Conservation (phyloP, 73 alveolate species). For the Uronychia binucleata region DNA sequence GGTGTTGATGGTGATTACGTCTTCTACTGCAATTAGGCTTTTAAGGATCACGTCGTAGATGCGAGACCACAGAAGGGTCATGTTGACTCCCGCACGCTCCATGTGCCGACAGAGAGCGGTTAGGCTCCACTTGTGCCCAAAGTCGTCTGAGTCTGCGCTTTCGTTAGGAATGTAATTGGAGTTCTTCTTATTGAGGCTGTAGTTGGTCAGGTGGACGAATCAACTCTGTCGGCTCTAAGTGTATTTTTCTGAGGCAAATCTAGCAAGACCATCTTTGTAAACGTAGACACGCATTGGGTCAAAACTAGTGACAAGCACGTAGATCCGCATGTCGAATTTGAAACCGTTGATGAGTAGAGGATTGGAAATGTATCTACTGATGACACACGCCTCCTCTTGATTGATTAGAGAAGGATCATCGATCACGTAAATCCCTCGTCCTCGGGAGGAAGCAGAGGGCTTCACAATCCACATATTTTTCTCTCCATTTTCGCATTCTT, state of each 20-base stretch:
- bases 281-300: slow-evolving; percentile 77
- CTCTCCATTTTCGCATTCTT: neutral
- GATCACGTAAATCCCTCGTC: slow-evolving; percentile 27
- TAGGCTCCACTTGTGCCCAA: slow-evolving; percentile 86
- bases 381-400: too few species aligned
- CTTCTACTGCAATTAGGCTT: slow-evolving; percentile 53
- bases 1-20: slow-evolving; percentile 41
- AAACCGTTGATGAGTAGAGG: slow-evolving; percentile 78
- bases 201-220: slow-evolving; percentile 89
- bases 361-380: slow-evolving; percentile 64
- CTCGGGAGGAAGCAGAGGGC: slow-evolving; percentile 21
- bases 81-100: slow-evolving; percentile 59
- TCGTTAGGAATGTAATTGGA: slow-evolving; percentile 76
- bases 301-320: slow-evolving; percentile 75
- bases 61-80: slow-evolving; percentile 52
- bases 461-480: slow-evolving; percentile 18
- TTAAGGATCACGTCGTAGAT: slow-evolving; percentile 69
- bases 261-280: slow-evolving; percentile 83
- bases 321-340: slow-evolving; percentile 84
- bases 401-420: slow-evolving; percentile 19
- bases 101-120: slow-evolving; percentile 57
- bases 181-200: slow-evolving; percentile 76
- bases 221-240: slow-evolving; percentile 47
- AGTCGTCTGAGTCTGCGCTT: slow-evolving; percentile 74
- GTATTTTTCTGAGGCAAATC: slow-evolving; percentile 80